Conservation (phyloP, 306 rosid species). For the Gleditsia sinensis region DNA sequence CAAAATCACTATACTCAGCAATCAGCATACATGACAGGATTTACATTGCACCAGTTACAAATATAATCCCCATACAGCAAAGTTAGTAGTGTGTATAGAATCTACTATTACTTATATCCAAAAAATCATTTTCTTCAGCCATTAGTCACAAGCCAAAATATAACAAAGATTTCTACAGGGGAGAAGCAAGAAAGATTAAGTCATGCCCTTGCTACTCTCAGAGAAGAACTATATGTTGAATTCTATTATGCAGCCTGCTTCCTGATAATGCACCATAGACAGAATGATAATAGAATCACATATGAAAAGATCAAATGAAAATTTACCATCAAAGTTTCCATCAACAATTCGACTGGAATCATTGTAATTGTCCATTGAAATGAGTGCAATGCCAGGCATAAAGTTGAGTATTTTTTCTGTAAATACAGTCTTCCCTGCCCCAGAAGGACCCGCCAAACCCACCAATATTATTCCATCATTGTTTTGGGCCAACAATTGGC, state of each 20-base stretch:
- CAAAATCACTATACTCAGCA: no score
- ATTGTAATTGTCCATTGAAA: conserved; percentile 96
- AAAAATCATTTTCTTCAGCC: neutral
- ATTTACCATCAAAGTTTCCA: conserved; percentile 94
- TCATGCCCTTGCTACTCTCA: conserved; percentile 12
- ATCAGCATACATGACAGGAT: neutral
- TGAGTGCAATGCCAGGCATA: conserved; percentile 97
- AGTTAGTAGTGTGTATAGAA: neutral
- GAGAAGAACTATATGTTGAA: conserved; percentile 5
- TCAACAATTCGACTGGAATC: conserved; percentile 97
- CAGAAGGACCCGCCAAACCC: conserved; percentile 98
- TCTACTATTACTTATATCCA: neutral
- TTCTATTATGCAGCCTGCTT: conserved; percentile 8
- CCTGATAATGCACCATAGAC: conserved; percentile 21
- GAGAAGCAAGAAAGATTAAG: conserved; percentile 19
- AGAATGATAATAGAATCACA: conserved; percentile 31
- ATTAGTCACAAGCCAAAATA: neutral
- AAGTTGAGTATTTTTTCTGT: conserved; percentile 90
- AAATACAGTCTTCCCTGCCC: conserved; percentile 95
- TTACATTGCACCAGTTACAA: neutral
- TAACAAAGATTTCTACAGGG: neutral
- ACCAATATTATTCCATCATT: conserved; percentile 90
- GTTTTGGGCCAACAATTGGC: conserved; percentile 84
- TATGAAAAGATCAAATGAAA: conserved; percentile 27
- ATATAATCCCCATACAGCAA: neutral